phyloP scores from a whole-genome alignment of 2,329 filamentous ascomycete genomes.

The Trichoderma sp. region DNA sequence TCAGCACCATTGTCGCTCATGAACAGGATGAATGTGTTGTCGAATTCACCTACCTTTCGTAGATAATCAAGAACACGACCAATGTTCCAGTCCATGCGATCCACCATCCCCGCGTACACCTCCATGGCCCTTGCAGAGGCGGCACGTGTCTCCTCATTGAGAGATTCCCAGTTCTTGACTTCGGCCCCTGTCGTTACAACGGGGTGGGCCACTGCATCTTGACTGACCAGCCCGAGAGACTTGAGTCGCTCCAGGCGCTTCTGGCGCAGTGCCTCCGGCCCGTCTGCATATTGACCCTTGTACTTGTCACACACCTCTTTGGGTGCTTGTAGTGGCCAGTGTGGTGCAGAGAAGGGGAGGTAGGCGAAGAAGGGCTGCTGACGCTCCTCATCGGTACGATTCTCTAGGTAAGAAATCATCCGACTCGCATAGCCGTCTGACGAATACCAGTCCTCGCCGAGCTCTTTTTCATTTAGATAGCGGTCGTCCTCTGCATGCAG shows the following conservation, averaged over 20 bases:
- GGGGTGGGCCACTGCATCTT: constrained; percentile 50
- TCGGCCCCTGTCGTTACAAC: constrained; percentile 48
- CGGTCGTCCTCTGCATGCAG: constrained; percentile 12
- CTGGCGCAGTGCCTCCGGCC: constrained; percentile 54
- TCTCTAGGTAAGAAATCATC: constrained; percentile 50
- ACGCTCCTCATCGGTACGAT: constrained; percentile 43
- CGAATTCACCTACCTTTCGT: constrained; percentile 53
- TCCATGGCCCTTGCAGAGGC: constrained; percentile 58
- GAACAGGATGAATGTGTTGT: constrained; percentile 64
- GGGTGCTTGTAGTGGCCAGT: constrained; percentile 62
- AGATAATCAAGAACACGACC: constrained; percentile 59
- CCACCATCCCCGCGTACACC: constrained; percentile 63
- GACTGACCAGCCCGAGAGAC: constrained; percentile 53
- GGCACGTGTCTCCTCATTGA: constrained; percentile 45
- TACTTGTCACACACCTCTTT: constrained; percentile 55
- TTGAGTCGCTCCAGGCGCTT: constrained; percentile 54
- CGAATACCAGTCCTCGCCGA: constrained; percentile 12
- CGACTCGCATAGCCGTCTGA: constrained; percentile 52
- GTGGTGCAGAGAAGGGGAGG: constrained; percentile 60
- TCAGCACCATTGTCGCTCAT: constrained; percentile 64
- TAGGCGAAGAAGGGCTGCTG: constrained; percentile 57
- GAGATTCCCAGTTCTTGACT: constrained; percentile 42
- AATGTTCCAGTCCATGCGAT: constrained; percentile 59
- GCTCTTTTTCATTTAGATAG: constrained; percentile 10
- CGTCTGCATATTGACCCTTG: constrained; percentile 58